phyloP scores from a whole-genome alignment of 371 early-diverging fungal genomes.

The Actinomortierella ambigua region DNA sequence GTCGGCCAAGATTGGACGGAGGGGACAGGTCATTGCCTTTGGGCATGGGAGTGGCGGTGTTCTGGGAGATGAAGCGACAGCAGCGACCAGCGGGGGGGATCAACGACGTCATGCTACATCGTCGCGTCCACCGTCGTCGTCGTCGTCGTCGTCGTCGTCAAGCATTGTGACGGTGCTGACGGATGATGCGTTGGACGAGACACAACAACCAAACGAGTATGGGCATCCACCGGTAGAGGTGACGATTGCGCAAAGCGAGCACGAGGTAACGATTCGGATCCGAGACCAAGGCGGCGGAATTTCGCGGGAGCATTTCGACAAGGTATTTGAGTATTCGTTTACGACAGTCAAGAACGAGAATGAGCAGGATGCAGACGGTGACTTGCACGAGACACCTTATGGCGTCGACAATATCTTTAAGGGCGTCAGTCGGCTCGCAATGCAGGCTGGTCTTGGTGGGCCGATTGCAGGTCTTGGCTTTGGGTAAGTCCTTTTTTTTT shows the following conservation, averaged over 20 bases:
- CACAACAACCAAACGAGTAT: constrained; percentile 33
- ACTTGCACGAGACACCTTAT: constrained; percentile 46
- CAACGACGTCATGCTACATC: no score
- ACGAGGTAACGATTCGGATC: constrained; percentile 86
- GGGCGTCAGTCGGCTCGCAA: constrained; percentile 66
- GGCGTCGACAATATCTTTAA: constrained; percentile 57
- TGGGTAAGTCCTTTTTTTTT: constrained; percentile 29
- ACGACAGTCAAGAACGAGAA: constrained; percentile 82
- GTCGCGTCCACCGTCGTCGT: no score
- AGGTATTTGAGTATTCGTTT: constrained; percentile 92
- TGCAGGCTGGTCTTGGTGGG: constrained; percentile 88
- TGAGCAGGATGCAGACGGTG: constrained; percentile 51
- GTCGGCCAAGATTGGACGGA: constrained; percentile 55
- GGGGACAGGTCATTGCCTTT: no score
- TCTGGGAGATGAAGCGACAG: no score
- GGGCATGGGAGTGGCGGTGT: no score
- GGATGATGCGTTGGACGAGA: constrained; percentile 17
- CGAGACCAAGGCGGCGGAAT: constrained; percentile 96
- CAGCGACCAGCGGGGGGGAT: no score
- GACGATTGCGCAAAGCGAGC: constrained; percentile 78
- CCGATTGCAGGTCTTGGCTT: constrained; percentile 78
- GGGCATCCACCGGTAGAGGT: constrained; percentile 81
- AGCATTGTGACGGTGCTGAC: no score
- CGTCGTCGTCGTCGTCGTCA: no score
- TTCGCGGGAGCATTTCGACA: constrained; percentile 70